These are phyloP conservation scores for Linderina pennispora DNA, from an alignment of 192 early-diverging fungal species.

Conservation along the genomic window DNA sequence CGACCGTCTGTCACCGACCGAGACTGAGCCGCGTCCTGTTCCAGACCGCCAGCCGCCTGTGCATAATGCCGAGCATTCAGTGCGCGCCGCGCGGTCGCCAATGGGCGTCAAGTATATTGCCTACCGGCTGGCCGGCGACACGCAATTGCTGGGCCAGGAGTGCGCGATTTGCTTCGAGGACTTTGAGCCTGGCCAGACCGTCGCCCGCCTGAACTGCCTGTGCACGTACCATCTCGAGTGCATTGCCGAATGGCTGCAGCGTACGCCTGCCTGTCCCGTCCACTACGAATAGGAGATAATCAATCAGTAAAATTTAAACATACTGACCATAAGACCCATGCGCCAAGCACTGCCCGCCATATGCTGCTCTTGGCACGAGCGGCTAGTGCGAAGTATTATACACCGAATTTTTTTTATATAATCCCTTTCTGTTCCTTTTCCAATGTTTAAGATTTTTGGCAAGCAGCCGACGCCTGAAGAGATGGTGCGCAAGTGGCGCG, in stretches of 20 bases:
- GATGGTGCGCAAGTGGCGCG: slow-evolving; percentile 90
- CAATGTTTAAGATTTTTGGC: slow-evolving; percentile 20
- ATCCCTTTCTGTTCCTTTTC: background rate
- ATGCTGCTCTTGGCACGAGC: too few relatives aligned
- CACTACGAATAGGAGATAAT: slow-evolving; percentile 56
- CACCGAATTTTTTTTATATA: slow-evolving; percentile 2
- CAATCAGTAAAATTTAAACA: slow-evolving; percentile 3
- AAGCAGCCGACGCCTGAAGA: slow-evolving; percentile 38
- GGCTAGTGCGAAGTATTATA: too few relatives aligned
- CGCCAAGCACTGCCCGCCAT: too few relatives aligned
- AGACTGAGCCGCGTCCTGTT: background rate
- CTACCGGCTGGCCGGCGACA: slow-evolving; percentile 53
- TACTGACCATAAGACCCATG: slow-evolving; percentile 3
- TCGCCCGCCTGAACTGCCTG: slow-evolving; percentile 80
- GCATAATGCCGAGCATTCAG: background rate
- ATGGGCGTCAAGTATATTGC: slow-evolving; percentile 39
- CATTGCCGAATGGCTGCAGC: slow-evolving; percentile 73
- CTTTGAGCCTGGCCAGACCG: slow-evolving; percentile 69
- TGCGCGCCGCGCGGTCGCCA: slow-evolving; percentile 13
- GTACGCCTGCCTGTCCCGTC: slow-evolving; percentile 72
- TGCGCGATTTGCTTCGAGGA: slow-evolving; percentile 96
- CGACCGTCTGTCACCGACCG: slow-evolving; percentile 11
- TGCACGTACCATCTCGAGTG: slow-evolving; percentile 86
- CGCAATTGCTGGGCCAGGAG: slow-evolving; percentile 65
- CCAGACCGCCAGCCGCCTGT: too few relatives aligned